A percentile compares a stretch with the other conserved stretches of the same genome.
These are phyloP conservation scores for Leishmania arabica DNA, from an alignment of 208 protist species.

Conservation along the genomic window DNA sequence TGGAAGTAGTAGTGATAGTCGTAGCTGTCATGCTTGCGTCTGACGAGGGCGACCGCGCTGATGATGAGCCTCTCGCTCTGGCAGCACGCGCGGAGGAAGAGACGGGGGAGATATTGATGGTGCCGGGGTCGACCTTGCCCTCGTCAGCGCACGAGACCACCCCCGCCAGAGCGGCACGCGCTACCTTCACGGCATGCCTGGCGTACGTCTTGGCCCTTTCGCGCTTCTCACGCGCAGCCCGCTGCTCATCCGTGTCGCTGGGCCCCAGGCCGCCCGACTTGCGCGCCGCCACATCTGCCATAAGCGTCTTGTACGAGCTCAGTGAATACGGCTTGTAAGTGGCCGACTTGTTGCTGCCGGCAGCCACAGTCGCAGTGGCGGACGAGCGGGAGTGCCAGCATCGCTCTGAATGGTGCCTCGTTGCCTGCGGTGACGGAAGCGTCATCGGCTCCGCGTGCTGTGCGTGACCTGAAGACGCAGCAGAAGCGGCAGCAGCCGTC, in stretches of 20 bases:
- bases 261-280: constrained; percentile 66
- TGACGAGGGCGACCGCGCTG: not conserved
- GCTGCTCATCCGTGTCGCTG: constrained; percentile 82
- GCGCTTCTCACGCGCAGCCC: constrained; percentile 47
- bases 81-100: not conserved
- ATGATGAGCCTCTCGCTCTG: not conserved
- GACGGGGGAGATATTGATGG: not conserved
- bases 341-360: constrained; percentile 2
- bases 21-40: not conserved
- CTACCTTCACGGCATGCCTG: constrained; percentile 33
- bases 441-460: not conserved
- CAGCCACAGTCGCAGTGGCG: not conserved
- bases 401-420: not conserved
- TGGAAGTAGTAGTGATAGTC: not conserved
- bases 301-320: constrained; percentile 72
- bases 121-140: not conserved
- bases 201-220: constrained; percentile 64
- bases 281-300: constrained; percentile 43
- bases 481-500: not conserved
- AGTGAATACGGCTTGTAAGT: constrained; percentile 71
- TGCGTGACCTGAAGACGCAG: not conserved
- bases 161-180: constrained; percentile 23
- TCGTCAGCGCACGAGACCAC: not conserved
- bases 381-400: not conserved
- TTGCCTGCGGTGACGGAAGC: not conserved